Conservation (phyloP, 202 grass and related monocot genomes). For the Sporobolus alterniflorus region DNA sequence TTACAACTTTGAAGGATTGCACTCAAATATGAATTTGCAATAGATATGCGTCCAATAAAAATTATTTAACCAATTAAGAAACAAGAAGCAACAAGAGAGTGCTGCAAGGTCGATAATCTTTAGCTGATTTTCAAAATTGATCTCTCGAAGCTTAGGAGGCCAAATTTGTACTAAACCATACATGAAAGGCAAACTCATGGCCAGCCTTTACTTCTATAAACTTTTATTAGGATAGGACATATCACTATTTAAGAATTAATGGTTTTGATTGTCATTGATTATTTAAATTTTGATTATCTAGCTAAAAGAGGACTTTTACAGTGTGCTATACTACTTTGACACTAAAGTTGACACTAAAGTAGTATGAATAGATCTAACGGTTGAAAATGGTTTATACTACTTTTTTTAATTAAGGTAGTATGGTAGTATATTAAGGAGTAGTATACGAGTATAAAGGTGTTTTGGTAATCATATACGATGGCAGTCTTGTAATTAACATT, state of each 20-base stretch:
- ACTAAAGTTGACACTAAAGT: too few species aligned
- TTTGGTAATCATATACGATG: too few species aligned
- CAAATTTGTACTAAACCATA: slow-evolving; percentile 3
- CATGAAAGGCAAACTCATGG: not conserved
- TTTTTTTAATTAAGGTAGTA: too few species aligned
- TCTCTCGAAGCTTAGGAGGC: not conserved
- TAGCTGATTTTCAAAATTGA: slow-evolving; percentile 9
- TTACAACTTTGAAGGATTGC: not conserved
- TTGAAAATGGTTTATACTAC: too few species aligned
- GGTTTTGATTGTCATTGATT: not conserved
- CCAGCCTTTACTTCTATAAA: not conserved
- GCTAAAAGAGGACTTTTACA: too few species aligned
- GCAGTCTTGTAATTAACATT: too few species aligned
- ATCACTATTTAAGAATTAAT: slow-evolving; percentile 1
- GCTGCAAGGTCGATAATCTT: slow-evolving; percentile 14
- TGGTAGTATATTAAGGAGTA: too few species aligned
- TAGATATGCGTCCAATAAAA: slow-evolving; percentile 3
- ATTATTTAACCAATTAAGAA: not conserved
- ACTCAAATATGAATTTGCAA: slow-evolving; percentile 6
- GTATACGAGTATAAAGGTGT: too few species aligned
- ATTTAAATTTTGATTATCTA: not conserved
- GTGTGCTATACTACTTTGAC: too few species aligned
- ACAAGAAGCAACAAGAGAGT: slow-evolving; percentile 12
- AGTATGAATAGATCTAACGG: too few species aligned
- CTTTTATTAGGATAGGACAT: not conserved